phyloP scores from a whole-genome alignment of 1,284 basidiomycete species.

The Prillingera fragicola region DNA sequence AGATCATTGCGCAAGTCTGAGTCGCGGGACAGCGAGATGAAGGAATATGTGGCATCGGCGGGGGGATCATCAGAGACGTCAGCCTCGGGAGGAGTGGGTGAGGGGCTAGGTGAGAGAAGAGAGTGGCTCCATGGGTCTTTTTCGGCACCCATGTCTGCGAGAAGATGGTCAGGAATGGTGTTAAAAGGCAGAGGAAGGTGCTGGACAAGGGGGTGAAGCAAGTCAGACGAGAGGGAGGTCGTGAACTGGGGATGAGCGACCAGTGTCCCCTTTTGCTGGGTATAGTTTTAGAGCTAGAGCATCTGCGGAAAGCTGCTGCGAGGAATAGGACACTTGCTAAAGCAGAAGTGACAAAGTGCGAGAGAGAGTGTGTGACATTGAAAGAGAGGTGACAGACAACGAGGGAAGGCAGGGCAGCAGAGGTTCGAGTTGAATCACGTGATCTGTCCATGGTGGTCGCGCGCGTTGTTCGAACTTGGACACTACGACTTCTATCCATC shows the following conservation, averaged over 20 bases:
- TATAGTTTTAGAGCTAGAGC: too few species aligned
- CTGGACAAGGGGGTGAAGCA: too few species aligned
- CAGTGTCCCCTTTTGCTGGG: too few species aligned
- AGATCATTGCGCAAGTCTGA: constrained; percentile 17
- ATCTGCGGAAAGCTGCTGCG: too few species aligned
- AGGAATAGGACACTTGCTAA: too few species aligned
- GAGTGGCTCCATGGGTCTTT: constrained; percentile 6
- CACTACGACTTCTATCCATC: not conserved
- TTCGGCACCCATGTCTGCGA: not conserved
- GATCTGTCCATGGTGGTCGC: not conserved
- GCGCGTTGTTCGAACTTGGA: not conserved
- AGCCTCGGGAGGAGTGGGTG: constrained; percentile 5
- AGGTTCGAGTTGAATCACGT: too few species aligned
- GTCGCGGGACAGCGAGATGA: constrained; percentile 5
- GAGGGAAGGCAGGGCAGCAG: too few species aligned
- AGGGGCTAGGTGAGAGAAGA: constrained; percentile 8
- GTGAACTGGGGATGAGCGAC: not conserved
- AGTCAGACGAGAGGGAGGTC: not conserved
- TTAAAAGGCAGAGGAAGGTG: not conserved
- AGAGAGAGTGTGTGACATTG: too few species aligned
- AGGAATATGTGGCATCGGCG: constrained; percentile 3
- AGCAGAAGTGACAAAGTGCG: not conserved
- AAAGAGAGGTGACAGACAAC: not conserved
- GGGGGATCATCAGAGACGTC: not conserved
- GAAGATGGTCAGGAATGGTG: not conserved